A percentile compares a stretch with the other conserved stretches of the same genome.
phyloP scores from a whole-genome alignment of 169 alveolate genomes.

The Besnoitia besnoiti region DNA sequence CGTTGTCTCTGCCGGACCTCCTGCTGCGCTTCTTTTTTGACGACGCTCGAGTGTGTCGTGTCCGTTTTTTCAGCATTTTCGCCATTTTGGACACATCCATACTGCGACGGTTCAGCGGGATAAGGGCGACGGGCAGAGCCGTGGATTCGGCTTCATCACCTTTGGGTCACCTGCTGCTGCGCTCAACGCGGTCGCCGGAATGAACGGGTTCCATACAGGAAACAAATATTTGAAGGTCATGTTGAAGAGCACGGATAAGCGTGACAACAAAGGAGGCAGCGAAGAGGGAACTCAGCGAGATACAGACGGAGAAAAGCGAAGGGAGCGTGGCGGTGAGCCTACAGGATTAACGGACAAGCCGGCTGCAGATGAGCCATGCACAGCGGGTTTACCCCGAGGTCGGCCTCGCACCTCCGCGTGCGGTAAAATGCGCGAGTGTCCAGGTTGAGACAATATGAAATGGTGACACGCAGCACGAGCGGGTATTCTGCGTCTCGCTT shows the following conservation, averaged over 20 bases:
- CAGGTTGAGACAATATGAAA: too few relatives aligned
- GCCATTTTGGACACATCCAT: slow-evolving; percentile 11
- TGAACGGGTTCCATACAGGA: slow-evolving; percentile 88
- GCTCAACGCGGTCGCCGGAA: slow-evolving; percentile 88
- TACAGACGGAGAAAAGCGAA: background rate
- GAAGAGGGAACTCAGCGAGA: background rate
- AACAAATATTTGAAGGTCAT: slow-evolving; percentile 87
- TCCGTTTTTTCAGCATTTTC: background rate
- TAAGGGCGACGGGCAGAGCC: slow-evolving; percentile 86
- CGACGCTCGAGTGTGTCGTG: too few relatives aligned
- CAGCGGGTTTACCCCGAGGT: too few relatives aligned
- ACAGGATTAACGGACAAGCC: too few relatives aligned
- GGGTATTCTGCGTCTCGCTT: too few relatives aligned
- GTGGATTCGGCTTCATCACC: slow-evolving; percentile 92
- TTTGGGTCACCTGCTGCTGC: slow-evolving; percentile 87
- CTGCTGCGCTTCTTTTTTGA: background rate
- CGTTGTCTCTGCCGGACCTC: background rate
- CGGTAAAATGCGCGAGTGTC: too few relatives aligned
- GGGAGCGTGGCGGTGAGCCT: background rate
- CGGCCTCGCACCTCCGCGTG: too few relatives aligned
- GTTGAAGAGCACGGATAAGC: slow-evolving; percentile 72
- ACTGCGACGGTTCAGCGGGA: slow-evolving; percentile 70
- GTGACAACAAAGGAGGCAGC: background rate
- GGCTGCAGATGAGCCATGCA: too few relatives aligned
- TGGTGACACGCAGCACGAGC: too few relatives aligned